Conservation (phyloP, 331 rosid genomes). For the Pyrus hybrid region DNA sequence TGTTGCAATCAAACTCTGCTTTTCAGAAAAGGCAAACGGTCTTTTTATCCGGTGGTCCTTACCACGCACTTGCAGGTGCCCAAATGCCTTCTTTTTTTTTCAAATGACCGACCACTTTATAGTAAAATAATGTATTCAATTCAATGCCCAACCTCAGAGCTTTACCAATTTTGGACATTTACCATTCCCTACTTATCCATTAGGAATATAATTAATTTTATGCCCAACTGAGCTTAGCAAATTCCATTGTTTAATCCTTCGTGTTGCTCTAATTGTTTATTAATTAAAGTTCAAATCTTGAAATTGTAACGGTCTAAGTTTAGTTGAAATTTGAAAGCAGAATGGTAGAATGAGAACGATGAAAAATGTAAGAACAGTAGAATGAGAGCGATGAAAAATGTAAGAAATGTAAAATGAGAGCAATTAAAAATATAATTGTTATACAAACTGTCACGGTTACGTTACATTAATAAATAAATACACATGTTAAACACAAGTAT, state of each 20-base stretch:
- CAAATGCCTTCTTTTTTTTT: neutral
- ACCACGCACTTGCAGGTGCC: neutral
- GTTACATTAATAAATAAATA: no score
- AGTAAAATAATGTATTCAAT: neutral
- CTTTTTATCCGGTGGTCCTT: conserved; percentile 5
- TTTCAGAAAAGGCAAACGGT: conserved; percentile 19
- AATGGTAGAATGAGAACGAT: neutral
- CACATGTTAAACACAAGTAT: no score
- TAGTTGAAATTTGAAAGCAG: neutral
- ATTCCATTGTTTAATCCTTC: neutral
- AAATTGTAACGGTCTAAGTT: conserved; percentile 7
- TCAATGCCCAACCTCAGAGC: neutral
- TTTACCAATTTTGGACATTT: neutral
- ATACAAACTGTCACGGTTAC: no score
- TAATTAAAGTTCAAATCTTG: neutral
- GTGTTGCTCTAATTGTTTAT: neutral
- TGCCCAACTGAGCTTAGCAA: no score
- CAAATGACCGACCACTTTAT: neutral
- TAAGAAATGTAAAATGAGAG: no score
- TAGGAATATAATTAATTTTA: no score
- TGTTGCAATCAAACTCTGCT: conserved; percentile 10
- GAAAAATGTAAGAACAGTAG: no score
- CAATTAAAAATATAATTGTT: no score
- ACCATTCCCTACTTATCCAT: neutral
- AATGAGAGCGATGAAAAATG: no score